Evolutionary conservation across 805 yeast species (phyloP).

Genomic region (Lachancea quebecensis): DNA sequence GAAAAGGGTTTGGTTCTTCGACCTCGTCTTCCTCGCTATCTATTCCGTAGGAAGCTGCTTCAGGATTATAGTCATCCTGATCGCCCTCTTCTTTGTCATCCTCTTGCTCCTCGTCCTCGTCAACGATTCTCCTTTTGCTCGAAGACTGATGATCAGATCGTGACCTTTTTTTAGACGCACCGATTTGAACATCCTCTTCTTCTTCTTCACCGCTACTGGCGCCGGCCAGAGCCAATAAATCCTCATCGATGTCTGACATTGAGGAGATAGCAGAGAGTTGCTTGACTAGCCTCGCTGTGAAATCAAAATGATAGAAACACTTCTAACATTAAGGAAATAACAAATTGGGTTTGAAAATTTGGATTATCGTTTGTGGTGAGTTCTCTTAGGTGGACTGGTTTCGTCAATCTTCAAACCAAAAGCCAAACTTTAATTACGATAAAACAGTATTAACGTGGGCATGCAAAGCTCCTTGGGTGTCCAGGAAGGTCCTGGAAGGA

Average conservation of each 20-base stretch:
- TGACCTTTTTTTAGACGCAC: constrained; percentile 22
- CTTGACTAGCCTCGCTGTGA: neutral
- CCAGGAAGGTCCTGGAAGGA: constrained; percentile 1
- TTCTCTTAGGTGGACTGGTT: neutral
- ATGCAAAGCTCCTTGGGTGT: neutral
- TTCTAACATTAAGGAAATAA: no score
- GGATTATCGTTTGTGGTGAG: neutral
- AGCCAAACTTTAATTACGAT: neutral
- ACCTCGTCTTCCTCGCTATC: constrained; percentile 35
- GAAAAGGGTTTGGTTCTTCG: constrained; percentile 67
- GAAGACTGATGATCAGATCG: constrained; percentile 26
- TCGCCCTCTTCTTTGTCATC: constrained; percentile 35
- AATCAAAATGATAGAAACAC: no score
- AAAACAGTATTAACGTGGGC: neutral
- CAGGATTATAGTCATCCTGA: constrained; percentile 37
- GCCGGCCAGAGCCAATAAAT: constrained; percentile 92
- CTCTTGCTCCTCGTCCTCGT: constrained; percentile 31
- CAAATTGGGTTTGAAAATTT: neutral
- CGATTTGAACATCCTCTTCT: constrained; percentile 27
- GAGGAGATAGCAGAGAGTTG: neutral
- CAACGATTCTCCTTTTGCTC: constrained; percentile 32
- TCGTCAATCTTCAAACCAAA: neutral
- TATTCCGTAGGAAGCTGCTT: constrained; percentile 20
- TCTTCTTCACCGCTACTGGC: constrained; percentile 45
- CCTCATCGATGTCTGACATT: constrained; percentile 90